phyloP scores from a whole-genome alignment of 306 rosid genomes.

The Castanea mollissima region DNA sequence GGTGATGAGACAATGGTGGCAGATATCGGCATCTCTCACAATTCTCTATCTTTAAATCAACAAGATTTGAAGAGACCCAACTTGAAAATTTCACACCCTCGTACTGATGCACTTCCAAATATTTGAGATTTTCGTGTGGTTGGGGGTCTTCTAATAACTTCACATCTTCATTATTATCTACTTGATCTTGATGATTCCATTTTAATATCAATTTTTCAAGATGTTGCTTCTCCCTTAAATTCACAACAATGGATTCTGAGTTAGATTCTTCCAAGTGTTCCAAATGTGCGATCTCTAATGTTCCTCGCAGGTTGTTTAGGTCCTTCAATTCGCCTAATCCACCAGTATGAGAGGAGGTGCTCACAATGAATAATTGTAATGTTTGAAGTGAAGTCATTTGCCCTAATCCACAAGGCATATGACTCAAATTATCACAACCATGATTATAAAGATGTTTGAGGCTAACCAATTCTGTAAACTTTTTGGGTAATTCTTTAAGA shows the following conservation, averaged over 20 bases:
- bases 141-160: neutral
- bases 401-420: too few relatives aligned
- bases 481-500: neutral
- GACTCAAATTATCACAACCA: neutral
- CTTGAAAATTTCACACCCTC: neutral
- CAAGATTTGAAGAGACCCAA: constrained; percentile 1
- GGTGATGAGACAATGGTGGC: neutral
- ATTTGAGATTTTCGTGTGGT: neutral
- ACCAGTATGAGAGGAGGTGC: neutral
- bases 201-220: neutral
- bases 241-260: neutral
- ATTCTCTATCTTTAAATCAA: rapidly evolving
- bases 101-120: neutral
- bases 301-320: neutral
- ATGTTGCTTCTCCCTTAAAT: neutral
- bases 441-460: neutral
- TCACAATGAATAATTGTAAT: neutral
- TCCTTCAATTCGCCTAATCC: neutral
- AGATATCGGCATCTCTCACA: neutral
- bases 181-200: neutral
- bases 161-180: neutral
- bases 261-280: neutral
- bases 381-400: neutral
- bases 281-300: neutral
- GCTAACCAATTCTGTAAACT: neutral